Conservation (phyloP, 352 stramenopile species). For the Globisporangium viniferum region DNA sequence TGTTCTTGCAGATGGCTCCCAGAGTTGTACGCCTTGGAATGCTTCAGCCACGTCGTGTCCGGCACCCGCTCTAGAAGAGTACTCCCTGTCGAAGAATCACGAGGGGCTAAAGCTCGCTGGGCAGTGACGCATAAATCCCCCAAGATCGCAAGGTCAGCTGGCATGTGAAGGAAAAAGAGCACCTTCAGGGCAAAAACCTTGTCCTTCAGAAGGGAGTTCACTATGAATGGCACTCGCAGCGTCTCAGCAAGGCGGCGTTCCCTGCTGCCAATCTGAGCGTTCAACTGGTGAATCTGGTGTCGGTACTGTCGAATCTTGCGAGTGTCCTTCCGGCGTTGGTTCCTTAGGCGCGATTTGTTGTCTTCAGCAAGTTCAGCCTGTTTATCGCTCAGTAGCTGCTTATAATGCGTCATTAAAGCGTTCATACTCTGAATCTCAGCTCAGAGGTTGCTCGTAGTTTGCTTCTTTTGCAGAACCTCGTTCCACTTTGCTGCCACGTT, state of each 20-base stretch:
- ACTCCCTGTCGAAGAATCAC: background rate
- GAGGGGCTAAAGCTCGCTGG: conserved; percentile 28
- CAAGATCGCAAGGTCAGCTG: conserved; percentile 32
- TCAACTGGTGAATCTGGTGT: background rate
- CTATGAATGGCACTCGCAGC: conserved; percentile 26
- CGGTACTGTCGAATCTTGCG: background rate
- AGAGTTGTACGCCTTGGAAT: conserved; percentile 15
- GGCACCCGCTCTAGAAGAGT: background rate
- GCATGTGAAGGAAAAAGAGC: conserved; percentile 45
- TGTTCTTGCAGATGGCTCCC: background rate
- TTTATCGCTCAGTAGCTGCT: background rate
- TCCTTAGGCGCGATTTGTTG: background rate
- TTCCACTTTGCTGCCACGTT: background rate
- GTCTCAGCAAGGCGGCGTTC: background rate
- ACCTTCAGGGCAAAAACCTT: conserved; percentile 24
- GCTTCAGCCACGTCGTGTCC: conserved; percentile 20
- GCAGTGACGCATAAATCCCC: conserved; percentile 33
- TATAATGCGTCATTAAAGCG: background rate
- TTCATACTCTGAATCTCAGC: background rate
- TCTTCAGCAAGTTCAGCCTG: background rate
- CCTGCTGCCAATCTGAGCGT: background rate
- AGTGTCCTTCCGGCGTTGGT: background rate
- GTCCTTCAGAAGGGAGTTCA: conserved; percentile 27
- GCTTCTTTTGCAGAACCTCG: background rate
- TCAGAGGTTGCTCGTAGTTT: background rate